These are phyloP conservation scores for Shiraia bambusicola DNA, from an alignment of 2,329 filamentous ascomycete genomes.

Conservation along the genomic window DNA sequence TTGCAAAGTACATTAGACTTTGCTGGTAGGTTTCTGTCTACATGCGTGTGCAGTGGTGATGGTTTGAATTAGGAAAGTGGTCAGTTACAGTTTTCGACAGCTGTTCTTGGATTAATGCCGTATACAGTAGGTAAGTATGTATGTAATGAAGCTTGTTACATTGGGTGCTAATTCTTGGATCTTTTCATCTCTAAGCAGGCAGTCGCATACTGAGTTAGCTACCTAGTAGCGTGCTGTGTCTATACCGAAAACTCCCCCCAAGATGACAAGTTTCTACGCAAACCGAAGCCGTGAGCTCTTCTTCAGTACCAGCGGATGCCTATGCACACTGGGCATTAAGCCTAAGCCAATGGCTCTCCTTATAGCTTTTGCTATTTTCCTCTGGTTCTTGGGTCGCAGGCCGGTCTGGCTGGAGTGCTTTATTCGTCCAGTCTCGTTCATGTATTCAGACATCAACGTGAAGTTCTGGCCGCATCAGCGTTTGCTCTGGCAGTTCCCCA, in stretches of 20 bases:
- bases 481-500: not conserved
- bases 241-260: not conserved
- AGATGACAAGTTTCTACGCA: conserved; percentile 7
- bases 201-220: too few relatives aligned
- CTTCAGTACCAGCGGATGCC: conserved; percentile 63
- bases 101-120: too few relatives aligned
- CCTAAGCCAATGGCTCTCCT: conserved; percentile 85
- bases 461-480: conserved; percentile 69
- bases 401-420: conserved; percentile 74
- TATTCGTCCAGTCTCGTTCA: conserved; percentile 82
- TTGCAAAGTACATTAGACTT: too few relatives aligned
- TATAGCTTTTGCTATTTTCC: conserved; percentile 90
- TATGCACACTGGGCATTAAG: conserved; percentile 86
- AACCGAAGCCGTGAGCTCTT: conserved; percentile 27
- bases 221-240: not conserved
- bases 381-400: conserved; percentile 84
- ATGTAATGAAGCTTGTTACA: too few relatives aligned
- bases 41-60: too few relatives aligned
- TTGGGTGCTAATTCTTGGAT: too few relatives aligned
- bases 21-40: too few relatives aligned
- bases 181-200: too few relatives aligned
- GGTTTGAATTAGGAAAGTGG: too few relatives aligned
- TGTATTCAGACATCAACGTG: conserved; percentile 84
- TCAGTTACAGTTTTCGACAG: too few relatives aligned
- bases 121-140: too few relatives aligned